A percentile compares a stretch with the other conserved stretches of the same genome.
Conservation (phyloP, 768 basidiomycete genomes). For the Tubosaeta sp. region DNA sequence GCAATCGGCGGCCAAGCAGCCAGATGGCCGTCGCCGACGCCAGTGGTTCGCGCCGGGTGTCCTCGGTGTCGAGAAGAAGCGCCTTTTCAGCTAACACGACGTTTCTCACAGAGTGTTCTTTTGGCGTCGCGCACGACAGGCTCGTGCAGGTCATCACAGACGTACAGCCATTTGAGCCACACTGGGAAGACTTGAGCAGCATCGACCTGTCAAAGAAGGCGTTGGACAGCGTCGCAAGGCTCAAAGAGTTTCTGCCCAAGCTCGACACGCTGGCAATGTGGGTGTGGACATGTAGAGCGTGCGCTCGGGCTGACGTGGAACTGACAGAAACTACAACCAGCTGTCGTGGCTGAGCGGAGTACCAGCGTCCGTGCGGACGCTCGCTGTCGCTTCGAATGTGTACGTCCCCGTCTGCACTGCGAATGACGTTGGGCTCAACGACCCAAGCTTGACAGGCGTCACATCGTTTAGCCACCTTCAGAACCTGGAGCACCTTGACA, state of each 20-base stretch:
- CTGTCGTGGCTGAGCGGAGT: conserved; percentile 79
- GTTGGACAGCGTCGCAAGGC: conserved; percentile 60
- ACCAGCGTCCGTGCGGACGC: conserved; percentile 64
- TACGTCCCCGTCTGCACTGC: conserved; percentile 29
- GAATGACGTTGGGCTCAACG: conserved; percentile 13
- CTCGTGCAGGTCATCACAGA: conserved; percentile 93
- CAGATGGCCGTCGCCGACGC: conserved; percentile 22
- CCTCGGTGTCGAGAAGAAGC: conserved; percentile 43
- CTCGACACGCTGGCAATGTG: conserved; percentile 76
- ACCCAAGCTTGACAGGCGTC: conserved; percentile 68
- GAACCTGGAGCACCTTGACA: conserved; percentile 85
- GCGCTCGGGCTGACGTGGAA: conserved; percentile 14
- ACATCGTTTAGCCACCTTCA: conserved; percentile 86
- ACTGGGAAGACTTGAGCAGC: conserved; percentile 78
- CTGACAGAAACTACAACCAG: conserved; percentile 62
- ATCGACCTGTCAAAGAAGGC: conserved; percentile 68
- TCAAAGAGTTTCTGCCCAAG: conserved; percentile 87
- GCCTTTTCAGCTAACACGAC: conserved; percentile 47
- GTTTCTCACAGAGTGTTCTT: conserved; percentile 95
- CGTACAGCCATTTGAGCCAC: conserved; percentile 88
- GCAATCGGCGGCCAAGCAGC: conserved; percentile 38
- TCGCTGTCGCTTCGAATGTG: conserved; percentile 76
- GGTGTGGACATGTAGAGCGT: conserved; percentile 30
- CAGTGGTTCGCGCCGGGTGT: conserved; percentile 35
- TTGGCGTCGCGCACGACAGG: conserved; percentile 87